Base-by-base conservation (phyloP, 2,329 filamentous ascomycete species). In the Juglanconis sp. region DNA sequence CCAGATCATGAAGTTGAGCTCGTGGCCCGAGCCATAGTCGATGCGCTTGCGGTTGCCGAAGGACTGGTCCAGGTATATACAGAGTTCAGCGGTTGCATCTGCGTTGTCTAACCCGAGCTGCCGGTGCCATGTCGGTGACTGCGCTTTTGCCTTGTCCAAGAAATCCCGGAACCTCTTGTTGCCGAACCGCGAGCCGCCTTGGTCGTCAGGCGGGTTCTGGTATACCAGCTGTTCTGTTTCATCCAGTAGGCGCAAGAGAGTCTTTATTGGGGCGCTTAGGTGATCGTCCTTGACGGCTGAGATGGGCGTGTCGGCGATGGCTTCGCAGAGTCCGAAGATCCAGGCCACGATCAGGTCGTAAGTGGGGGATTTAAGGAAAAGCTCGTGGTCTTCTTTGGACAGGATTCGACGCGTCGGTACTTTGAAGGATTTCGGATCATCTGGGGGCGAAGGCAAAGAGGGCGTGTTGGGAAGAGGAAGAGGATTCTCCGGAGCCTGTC, bases 1-100 rank as follows among this genome's bases (percentile, higher is more conserved):
- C 93, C 94, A 99, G 71, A 96, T 89, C 73, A 94, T 82, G 76
- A 99, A 98, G 79, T 99, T 98, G 64, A 99, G 84, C 77, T 99
- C 95, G 74, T 99, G 95, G 2, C 95, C 95, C 0, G 92, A 97
- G 54, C 95, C 95, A 73, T 99, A 99, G 77, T 99, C 95, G 69
- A 99, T 95, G 46, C 94, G 86, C 55, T 85, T 84, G 49, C 88
- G 84, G 71, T 96, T 96, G 50, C 95, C 95, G 65, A 98, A 93
- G 0, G 90, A 88, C 69, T 96, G 85, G 64, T 84, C 77, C 38
- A 99, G 81, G 74, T 99, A 99, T 35, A 87, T 86, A 0, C 88
- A 88, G 5, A 90, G 79, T 72, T 99, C 95, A 3, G 81, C 76
- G 52, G 88, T 80, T 13, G 89, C 88, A 11, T 72, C 75, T 3